Base-by-base conservation (phyloP, 345 rosid species). In the Toxicodendron radicans region DNA sequence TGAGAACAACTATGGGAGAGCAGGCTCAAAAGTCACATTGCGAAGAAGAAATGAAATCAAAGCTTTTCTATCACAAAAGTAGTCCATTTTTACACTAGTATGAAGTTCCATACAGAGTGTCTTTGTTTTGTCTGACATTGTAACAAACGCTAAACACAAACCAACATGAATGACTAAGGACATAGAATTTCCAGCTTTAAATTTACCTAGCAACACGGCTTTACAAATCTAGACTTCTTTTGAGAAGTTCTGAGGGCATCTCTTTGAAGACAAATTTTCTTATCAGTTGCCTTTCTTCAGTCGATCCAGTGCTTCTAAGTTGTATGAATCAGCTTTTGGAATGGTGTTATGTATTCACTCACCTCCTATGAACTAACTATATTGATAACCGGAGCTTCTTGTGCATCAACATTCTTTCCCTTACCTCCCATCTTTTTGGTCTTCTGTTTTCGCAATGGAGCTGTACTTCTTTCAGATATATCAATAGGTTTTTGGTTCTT, bases 401-500 rank as follows among this genome's bases (percentile, higher is more conserved):
- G 56, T 45, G 69, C 57, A 72, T 53, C 68, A 5, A 4, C 65
- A 61, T 69, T 73, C 73, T 73, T 63, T 58, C 56, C 75, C 71
- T 62, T 78, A 21, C 5, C 68, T 27, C 57, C 76, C n/a, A 32
- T 2, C 1, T 9, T 11, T 32, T 58, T 64, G 51, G 64, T 51
- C 72, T 76, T 70, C 10, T 7, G 53, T 68, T 17, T 64, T 66
- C 46, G 69, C 32, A 72, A 73, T 71, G 48, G 71, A 24, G 57
- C 77, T 18, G 21, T 61, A 46, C 8, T 51, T 46, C 62, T 58
- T 38, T 46, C 80, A 58, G 69, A 66, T 38, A 65, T 78, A 11
- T 60, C 63, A 68, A 59, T 30, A 14, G 66, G 63, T 75, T 77
- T 87, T 74, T 83, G 86, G 72, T 65, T 81, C 75, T 81, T 82